Evolutionary conservation across 139 green algal species (phyloP).

Genomic region (Micractinium sp.): DNA sequence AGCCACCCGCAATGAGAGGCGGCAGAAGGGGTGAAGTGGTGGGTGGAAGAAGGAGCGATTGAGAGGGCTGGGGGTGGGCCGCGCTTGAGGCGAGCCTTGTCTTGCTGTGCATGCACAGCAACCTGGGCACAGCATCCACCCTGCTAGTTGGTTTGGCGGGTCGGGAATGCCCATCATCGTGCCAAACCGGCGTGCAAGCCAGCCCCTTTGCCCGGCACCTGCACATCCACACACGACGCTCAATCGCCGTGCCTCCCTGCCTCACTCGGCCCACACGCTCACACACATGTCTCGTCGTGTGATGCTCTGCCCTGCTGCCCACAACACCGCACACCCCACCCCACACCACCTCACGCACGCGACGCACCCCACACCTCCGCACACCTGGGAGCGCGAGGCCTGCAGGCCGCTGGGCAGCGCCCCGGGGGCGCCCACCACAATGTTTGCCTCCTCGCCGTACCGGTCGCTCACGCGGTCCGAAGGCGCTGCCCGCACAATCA

Average conservation of each 20-base stretch:
- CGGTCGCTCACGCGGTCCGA: constrained; percentile 28
- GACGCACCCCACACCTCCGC: not conserved
- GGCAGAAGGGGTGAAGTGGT: not conserved
- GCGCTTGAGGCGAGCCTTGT: too few relatives aligned
- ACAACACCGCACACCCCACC: not conserved
- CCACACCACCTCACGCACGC: not conserved
- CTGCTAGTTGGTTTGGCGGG: too few relatives aligned
- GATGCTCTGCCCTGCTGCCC: too few relatives aligned
- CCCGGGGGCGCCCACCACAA: constrained; percentile 15
- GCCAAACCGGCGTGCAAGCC: too few relatives aligned
- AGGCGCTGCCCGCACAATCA: constrained; percentile 25
- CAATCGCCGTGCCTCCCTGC: too few relatives aligned
- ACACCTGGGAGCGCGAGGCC: constrained; percentile 17
- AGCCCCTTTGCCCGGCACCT: too few relatives aligned
- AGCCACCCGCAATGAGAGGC: too few relatives aligned
- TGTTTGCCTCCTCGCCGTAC: constrained; percentile 25
- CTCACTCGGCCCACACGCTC: too few relatives aligned
- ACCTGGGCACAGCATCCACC: too few relatives aligned
- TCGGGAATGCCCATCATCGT: too few relatives aligned
- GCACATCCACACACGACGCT: too few relatives aligned
- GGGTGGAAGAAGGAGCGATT: not conserved
- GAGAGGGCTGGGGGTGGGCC: not conserved
- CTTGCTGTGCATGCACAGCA: not conserved
- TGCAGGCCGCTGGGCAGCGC: constrained; percentile 6
- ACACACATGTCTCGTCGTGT: too few relatives aligned